phyloP scores from a whole-genome alignment of 116 monocot species.

The Papilionanthe hybrid region DNA sequence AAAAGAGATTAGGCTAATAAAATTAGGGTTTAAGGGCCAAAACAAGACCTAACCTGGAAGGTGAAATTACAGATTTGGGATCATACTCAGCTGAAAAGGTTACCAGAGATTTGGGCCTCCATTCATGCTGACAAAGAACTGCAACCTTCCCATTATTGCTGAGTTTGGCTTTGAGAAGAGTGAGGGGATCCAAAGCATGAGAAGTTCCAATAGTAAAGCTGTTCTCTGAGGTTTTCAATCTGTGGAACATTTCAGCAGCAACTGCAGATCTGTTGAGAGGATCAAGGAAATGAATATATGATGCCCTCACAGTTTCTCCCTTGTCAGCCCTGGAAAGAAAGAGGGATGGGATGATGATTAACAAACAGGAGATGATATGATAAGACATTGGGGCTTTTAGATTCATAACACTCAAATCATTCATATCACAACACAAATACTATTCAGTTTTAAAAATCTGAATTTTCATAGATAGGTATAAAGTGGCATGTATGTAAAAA shows the following conservation, averaged over 20 bases:
- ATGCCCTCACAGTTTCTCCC: slow-evolving; percentile 46
- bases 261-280: slow-evolving; percentile 27
- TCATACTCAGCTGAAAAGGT: slow-evolving; percentile 51
- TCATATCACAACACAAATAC: no score
- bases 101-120: slow-evolving; percentile 50
- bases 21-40: slow-evolving; percentile 39
- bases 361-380: no score
- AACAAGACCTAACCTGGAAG: slow-evolving; percentile 33
- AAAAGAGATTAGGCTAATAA: background rate
- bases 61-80: slow-evolving; percentile 20
- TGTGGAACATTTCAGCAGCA: slow-evolving; percentile 42
- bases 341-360: no score
- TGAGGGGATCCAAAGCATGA: slow-evolving; percentile 27
- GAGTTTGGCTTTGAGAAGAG: slow-evolving; percentile 30
- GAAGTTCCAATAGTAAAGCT: slow-evolving; percentile 38
- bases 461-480: no score
- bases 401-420: no score
- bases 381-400: no score
- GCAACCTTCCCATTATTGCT: slow-evolving; percentile 30
- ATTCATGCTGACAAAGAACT: slow-evolving; percentile 39
- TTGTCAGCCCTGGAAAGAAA: slow-evolving; percentile 29
- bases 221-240: slow-evolving; percentile 31
- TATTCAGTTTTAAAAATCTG: no score
- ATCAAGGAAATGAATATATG: slow-evolving; percentile 40
- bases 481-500: no score